Conservation (phyloP, 2,329 filamentous ascomycete species). For the Sporothrix dimorphospora region DNA sequence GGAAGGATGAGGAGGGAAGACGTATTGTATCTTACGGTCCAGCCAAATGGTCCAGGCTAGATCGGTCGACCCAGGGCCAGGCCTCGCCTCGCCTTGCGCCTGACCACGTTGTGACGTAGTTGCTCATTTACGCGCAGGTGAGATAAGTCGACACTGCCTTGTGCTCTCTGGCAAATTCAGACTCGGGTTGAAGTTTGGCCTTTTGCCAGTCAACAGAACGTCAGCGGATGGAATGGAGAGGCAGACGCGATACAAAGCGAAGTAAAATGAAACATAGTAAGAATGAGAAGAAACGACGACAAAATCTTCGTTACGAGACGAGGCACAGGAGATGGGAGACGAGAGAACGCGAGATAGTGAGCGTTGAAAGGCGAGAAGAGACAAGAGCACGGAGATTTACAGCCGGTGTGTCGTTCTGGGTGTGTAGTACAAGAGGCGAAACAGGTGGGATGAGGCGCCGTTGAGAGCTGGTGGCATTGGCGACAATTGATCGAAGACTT, state of each 20-base stretch:
- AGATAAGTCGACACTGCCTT: conserved; percentile 7
- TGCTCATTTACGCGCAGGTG: not conserved
- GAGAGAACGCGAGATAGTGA: too few species aligned
- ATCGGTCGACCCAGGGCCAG: conserved; percentile 1
- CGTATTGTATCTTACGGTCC: not conserved
- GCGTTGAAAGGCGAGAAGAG: not conserved
- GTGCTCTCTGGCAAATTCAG: not conserved
- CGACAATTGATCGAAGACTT: not conserved
- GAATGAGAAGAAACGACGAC: not conserved
- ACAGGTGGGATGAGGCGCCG: not conserved
- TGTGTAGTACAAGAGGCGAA: not conserved
- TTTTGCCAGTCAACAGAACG: not conserved
- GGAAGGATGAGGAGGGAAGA: not conserved
- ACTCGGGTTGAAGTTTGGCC: not conserved
- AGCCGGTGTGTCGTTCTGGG: not conserved
- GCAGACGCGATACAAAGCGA: not conserved
- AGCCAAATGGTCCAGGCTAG: not conserved
- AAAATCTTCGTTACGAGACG: not conserved
- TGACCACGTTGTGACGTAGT: conserved; percentile 2
- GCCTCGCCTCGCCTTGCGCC: not conserved
- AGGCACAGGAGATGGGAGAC: not conserved
- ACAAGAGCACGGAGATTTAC: not conserved
- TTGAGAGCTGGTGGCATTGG: not conserved
- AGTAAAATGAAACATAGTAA: not conserved
- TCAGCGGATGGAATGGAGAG: not conserved